Base-by-base conservation (phyloP, 1,139 yeast genomes). In the Yamadazyma atlantica region DNA sequence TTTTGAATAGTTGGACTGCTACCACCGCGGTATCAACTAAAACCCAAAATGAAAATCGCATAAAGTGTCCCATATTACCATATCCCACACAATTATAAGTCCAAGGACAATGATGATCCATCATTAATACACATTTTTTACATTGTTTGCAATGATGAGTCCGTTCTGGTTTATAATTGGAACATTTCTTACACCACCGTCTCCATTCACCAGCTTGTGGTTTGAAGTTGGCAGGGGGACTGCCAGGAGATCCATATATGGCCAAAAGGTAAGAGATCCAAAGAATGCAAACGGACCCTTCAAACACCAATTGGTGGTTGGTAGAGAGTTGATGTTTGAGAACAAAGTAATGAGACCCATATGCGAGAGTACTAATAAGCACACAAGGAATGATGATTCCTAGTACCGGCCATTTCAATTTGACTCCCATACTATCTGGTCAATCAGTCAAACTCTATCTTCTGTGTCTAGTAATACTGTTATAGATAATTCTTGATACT, bases 91-190 rank as follows among this genome's bases (percentile, higher is more conserved):
- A 92, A 15, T 79, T 73, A 4, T 94, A 80, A 54, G 94, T 89
- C 98, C 98, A 92, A 0, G 98, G 97, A 57, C 98, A 92, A 62
- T 86, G 95, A 56, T 92, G 98, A 60, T 85, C 94, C 92, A 84
- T 84, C 43, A 73, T 69, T 39, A 90, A 67, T 1, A 86, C 75
- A 60, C 98, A 92, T 38, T 62, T 64, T 8, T 78, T 74, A 47
- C 94, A 80, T 13, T 76, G 64, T 1, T 85, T 81, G 43, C 98
- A 92, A 59, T 92, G 97, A 57, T 92, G 98, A 39, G 86, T 74
- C 39, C 98, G 65, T 56, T 90, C 97, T 0, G 98, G 98, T 55
- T 92, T 92, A 89, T 95, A 89, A 37, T 79, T 81, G 29, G 66
- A 54, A 58, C 98, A 92, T 49, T 82, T 85, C 42, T 69, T 67